Conservation (phyloP, 2,329 filamentous ascomycete species). For the Akanthomyces uredinophilus region DNA sequence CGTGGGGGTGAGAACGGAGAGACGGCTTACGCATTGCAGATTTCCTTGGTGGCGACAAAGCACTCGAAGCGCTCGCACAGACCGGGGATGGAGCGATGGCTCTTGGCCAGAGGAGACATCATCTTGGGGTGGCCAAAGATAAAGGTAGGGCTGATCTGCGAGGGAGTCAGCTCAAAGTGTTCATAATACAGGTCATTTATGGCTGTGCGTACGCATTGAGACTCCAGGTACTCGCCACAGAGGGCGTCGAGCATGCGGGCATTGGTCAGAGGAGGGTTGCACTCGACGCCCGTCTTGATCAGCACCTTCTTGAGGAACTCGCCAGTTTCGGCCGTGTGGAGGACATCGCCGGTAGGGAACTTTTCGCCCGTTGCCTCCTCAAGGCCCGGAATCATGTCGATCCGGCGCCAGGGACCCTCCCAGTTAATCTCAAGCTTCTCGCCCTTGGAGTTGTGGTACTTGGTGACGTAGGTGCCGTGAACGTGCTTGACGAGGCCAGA, state of each 20-base stretch:
- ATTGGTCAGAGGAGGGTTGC: constrained; percentile 84
- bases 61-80: constrained; percentile 96
- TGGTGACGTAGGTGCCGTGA: constrained; percentile 79
- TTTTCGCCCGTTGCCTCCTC: constrained; percentile 88
- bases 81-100: constrained; percentile 74
- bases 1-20: neutral
- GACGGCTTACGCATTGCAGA: constrained; percentile 66
- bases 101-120: constrained; percentile 94
- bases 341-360: constrained; percentile 82
- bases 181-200: neutral
- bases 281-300: constrained; percentile 87
- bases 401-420: constrained; percentile 86
- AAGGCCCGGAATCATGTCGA: constrained; percentile 85
- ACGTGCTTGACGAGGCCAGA: constrained; percentile 83
- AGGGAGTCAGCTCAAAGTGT: neutral
- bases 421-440: constrained; percentile 92
- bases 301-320: constrained; percentile 79
- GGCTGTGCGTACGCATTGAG: constrained; percentile 56
- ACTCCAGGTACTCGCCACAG: constrained; percentile 90
- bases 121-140: constrained; percentile 60
- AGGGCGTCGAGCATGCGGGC: constrained; percentile 95
- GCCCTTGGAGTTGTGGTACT: constrained; percentile 79
- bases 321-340: constrained; percentile 86
- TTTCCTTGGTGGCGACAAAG: constrained; percentile 75
- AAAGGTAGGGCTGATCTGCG: constrained; percentile 66